phyloP scores from a whole-genome alignment of 225 moss, liverwort and hornwort genomes.

The Takakia lepidozioides region DNA sequence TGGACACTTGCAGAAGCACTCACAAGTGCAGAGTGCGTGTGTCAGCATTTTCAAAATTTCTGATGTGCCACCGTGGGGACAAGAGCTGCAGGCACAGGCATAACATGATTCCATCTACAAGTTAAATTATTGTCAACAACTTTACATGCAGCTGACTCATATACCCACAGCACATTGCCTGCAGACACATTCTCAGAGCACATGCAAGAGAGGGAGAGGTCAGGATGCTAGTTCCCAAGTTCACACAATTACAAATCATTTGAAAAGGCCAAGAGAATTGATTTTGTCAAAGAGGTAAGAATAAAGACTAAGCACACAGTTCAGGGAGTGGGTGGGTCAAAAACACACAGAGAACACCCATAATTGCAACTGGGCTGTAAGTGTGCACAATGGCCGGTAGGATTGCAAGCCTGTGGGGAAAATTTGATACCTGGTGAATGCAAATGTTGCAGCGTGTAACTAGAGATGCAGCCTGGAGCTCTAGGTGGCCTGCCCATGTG shows the following conservation, averaged over 20 bases:
- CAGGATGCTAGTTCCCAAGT: no score
- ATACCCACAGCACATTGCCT: no score
- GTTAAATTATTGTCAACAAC: not conserved
- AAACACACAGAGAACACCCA: no score
- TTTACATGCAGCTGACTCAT: not conserved
- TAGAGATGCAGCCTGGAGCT: constrained; percentile 87
- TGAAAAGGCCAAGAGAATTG: no score
- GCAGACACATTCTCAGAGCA: no score
- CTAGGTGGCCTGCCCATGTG: constrained; percentile 97
- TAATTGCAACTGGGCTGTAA: no score
- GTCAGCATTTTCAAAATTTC: constrained; percentile 70
- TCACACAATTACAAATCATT: no score
- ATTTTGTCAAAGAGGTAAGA: no score
- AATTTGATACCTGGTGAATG: constrained; percentile 71
- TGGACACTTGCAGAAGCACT: constrained; percentile 11
- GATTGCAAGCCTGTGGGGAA: not conserved
- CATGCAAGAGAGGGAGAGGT: no score
- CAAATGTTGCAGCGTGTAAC: constrained; percentile 91
- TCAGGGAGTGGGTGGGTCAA: no score
- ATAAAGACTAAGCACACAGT: no score
- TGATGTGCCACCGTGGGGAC: constrained; percentile 94
- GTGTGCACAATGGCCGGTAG: not conserved
- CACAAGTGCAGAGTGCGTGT: constrained; percentile 76
- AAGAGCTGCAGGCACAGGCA: constrained; percentile 43
- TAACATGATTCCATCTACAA: constrained; percentile 1